phyloP scores from a whole-genome alignment of 148 eudicot species.

The Heliamphora exappendiculata region DNA sequence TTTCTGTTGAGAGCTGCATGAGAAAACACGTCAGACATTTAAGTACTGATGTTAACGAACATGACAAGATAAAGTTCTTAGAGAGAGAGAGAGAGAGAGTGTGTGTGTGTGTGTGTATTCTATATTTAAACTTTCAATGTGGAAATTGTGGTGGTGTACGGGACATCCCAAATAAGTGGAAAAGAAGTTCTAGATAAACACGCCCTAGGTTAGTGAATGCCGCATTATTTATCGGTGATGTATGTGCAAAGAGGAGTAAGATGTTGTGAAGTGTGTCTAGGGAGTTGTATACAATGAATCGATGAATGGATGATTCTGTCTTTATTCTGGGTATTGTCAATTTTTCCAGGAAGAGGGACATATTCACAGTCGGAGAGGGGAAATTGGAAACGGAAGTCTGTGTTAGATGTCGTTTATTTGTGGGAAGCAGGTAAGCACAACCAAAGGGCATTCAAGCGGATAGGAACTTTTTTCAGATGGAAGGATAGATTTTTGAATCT shows the following conservation, averaged over 20 bases:
- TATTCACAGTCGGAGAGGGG: not conserved
- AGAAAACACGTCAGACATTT: not conserved
- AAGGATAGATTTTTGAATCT: not conserved
- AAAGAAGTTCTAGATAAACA: slow-evolving; percentile 2
- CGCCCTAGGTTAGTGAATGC: not conserved
- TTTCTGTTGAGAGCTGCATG: slow-evolving; percentile 83
- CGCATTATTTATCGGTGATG: too few species aligned
- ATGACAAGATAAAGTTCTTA: not conserved
- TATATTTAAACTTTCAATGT: not conserved
- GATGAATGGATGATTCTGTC: too few species aligned
- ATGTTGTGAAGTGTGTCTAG: too few species aligned
- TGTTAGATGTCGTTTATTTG: not conserved
- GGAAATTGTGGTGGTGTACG: not conserved
- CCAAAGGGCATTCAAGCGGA: not conserved
- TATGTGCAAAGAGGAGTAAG: too few species aligned
- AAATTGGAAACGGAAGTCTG: not conserved
- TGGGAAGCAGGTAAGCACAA: not conserved
- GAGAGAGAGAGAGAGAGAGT: not conserved
- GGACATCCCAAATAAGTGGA: not conserved
- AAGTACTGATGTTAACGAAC: not conserved
- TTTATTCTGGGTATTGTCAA: too few species aligned
- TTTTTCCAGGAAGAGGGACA: too few species aligned
- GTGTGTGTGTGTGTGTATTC: too few species aligned
- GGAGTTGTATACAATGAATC: too few species aligned
- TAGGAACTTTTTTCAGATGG: not conserved